Percentiles rank a stretch among this genome's conserved stretches.
phyloP scores from a whole-genome alignment of 2,329 filamentous ascomycete genomes.

The Fusarium sp. region DNA sequence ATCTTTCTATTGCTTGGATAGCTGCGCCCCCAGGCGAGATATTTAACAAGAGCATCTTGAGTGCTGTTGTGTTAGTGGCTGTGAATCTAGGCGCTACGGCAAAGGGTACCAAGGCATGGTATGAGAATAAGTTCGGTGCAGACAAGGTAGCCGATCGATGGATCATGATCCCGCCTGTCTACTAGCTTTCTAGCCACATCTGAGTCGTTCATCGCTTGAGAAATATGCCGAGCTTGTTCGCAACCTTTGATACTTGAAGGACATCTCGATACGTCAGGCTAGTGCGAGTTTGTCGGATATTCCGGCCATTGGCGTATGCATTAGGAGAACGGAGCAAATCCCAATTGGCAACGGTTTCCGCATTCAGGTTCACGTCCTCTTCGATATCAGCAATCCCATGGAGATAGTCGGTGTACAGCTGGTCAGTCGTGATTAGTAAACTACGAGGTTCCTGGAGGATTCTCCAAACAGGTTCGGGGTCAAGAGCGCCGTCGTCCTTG shows the following conservation, averaged over 20 bases:
- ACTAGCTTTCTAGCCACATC: conserved; percentile 54
- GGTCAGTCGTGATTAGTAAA: conserved; percentile 77
- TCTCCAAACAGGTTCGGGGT: conserved; percentile 62
- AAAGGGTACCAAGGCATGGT: conserved; percentile 82
- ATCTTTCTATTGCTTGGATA: conserved; percentile 79
- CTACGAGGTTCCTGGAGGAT: conserved; percentile 88
- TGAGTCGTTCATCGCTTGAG: conserved; percentile 52
- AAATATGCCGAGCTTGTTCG: conserved; percentile 72
- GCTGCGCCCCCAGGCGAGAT: conserved; percentile 75
- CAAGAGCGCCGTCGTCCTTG: conserved; percentile 70
- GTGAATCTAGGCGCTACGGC: conserved; percentile 88
- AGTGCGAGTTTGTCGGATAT: conserved; percentile 70
- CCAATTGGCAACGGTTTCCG: conserved; percentile 79
- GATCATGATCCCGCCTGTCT: conserved; percentile 81
- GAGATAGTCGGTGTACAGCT: conserved; percentile 77
- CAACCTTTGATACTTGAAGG: conserved; percentile 80
- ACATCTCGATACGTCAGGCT: conserved; percentile 91
- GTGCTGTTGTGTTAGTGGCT: conserved; percentile 77
- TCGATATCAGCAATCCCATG: conserved; percentile 79
- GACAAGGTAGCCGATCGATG: conserved; percentile 73
- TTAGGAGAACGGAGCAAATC: conserved; percentile 66
- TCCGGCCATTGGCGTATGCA: conserved; percentile 63
- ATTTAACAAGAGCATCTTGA: conserved; percentile 79
- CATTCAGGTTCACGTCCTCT: conserved; percentile 74
- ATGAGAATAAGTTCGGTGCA: conserved; percentile 77